Evolutionary conservation across 192 early-diverging fungal species (phyloP), one percentile per base, ranked within the genome.

Genomic region (Podila verticillata): DNA sequence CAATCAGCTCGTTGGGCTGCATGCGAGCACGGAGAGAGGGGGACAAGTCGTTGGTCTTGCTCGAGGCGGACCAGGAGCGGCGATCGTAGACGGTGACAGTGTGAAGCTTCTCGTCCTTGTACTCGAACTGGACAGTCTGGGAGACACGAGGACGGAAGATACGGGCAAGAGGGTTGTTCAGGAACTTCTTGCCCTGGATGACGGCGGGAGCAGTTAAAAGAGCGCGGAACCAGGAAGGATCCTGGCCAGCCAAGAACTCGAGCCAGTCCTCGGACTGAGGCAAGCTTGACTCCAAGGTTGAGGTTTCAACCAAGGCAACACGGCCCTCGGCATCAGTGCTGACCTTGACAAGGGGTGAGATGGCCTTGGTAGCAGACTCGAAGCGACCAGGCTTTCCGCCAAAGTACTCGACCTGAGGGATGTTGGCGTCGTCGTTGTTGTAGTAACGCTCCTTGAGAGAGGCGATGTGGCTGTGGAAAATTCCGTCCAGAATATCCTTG

Each of bases 361-460:
- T 69, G 28, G 63, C 47, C 36, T 68, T 84, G 59, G 57, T 54
- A 6, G 73, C 74, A 47, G 81, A 57, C 28, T 85, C 62, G 57
- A 57, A 80, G 54, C 61, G 65, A 30, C 63, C 57, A 34, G 81
- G 68, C 59, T 67, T 81, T 59, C 84, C 86, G 57, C 92, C 92
- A 65, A 96, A 83, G 77, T 92, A 96, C 71, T 97, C 95, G 65
- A 93, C 89, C 31, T 89, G 73, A 12, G 96, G 95, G 39, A 98
- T 93, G 12, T 59, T 66, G 22, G 74, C 70, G 19, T 77, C 81
- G 29, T 93, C 86, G 61, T 89, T 81, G 48, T 83, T 84, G 79
- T 97, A 94, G 84, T 93, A 89, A 39, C 86, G 84, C 61, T 87
- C 81, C 81, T 93, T 90, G 62, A 97, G 85, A 56, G 87, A 85